Evolutionary conservation across 208 protist species (phyloP).

Genomic region (Trypanosoma melophagium): DNA sequence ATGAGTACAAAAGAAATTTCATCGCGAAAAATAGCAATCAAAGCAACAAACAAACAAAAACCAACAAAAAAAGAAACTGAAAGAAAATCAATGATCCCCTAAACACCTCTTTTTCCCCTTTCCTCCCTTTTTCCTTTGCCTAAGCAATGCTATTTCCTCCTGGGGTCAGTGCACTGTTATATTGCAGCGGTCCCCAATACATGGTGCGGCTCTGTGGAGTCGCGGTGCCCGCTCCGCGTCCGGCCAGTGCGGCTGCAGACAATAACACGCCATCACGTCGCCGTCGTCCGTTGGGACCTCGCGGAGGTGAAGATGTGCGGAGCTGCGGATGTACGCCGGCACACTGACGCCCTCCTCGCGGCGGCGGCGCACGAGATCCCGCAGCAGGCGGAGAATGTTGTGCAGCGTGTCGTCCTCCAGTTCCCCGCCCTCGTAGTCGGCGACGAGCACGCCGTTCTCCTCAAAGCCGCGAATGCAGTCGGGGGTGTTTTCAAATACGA

Average conservation of each 20-base stretch:
- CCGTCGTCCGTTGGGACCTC: slow-evolving; percentile 71
- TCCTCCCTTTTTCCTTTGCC: not conserved
- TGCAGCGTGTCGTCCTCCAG: slow-evolving; percentile 81
- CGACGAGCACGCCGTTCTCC: slow-evolving; percentile 82
- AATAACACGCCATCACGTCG: slow-evolving; percentile 68
- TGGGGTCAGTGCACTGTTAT: slow-evolving; percentile 17
- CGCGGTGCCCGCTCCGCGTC: not conserved
- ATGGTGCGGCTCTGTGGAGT: not conserved
- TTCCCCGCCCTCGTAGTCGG: slow-evolving; percentile 91
- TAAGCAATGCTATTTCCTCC: too few species aligned
- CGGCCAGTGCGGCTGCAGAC: slow-evolving; percentile 32
- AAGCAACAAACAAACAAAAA: not conserved
- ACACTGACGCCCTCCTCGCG: slow-evolving; percentile 49
- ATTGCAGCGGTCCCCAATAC: not conserved
- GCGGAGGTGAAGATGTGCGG: slow-evolving; percentile 33
- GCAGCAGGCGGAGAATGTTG: slow-evolving; percentile 56
- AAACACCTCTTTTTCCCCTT: not conserved
- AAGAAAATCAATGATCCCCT: too few species aligned
- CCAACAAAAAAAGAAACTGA: slow-evolving; percentile 6
- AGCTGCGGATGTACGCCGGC: slow-evolving; percentile 72
- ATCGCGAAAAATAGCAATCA: not conserved
- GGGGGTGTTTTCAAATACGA: slow-evolving; percentile 92
- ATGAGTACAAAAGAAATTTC: too few species aligned
- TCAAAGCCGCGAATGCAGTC: slow-evolving; percentile 89
- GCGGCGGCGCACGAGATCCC: slow-evolving; percentile 64